Conservation (phyloP, 2,329 filamentous ascomycete genomes). For the Leptodontidium sp. region DNA sequence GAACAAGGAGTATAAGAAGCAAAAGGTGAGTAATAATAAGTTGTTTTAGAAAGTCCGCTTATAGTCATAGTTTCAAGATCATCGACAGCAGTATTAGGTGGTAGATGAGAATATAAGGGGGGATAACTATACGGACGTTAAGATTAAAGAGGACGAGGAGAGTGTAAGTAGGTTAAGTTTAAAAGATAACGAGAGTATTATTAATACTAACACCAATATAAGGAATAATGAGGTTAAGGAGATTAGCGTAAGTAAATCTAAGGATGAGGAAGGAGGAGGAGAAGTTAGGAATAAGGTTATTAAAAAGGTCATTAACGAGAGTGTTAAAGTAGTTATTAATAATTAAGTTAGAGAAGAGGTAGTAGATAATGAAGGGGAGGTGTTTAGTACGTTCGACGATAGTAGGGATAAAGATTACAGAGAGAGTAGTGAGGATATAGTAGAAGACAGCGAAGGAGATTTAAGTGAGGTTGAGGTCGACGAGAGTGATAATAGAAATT, state of each 20-base stretch:
- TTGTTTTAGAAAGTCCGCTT: background rate
- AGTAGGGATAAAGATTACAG: background rate
- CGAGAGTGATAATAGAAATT: background rate
- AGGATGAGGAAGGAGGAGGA: background rate
- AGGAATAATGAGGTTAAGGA: background rate
- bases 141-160: background rate
- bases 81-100: background rate
- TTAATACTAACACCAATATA: background rate
- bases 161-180: background rate
- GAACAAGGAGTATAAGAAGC: background rate
- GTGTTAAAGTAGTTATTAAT: no score
- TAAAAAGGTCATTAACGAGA: no score
- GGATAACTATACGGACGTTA: background rate
- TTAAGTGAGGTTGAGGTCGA: background rate
- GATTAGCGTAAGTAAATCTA: background rate
- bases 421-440: slow-evolving; percentile 2
- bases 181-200: background rate
- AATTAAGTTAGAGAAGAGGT: no score
- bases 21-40: background rate
- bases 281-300: background rate
- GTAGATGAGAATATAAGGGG: background rate
- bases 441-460: background rate
- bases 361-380: background rate
- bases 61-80: background rate
- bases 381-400: background rate